Evolutionary conservation across 495 filamentous ascomycete genomes (phyloP).

Genomic region (Cercophora sp.): DNA sequence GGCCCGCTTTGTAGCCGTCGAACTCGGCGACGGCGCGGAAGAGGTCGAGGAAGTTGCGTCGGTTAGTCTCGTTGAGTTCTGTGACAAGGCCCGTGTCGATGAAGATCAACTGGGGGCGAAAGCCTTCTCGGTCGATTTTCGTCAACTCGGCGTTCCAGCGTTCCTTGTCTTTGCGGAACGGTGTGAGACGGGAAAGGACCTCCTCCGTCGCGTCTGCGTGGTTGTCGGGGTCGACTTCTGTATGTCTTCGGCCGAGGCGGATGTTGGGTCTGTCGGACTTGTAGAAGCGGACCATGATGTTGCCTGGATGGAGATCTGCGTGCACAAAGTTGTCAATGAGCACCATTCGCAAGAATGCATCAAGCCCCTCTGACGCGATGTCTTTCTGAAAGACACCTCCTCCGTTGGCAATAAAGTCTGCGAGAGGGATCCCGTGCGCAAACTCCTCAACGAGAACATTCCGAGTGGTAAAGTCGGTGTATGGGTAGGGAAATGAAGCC

Average conservation of each 20-base stretch:
- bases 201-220: slow-evolving; percentile 78
- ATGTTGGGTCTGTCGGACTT: slow-evolving; percentile 66
- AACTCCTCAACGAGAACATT: slow-evolving; percentile 95
- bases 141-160: slow-evolving; percentile 67
- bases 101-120: slow-evolving; percentile 91
- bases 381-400: slow-evolving; percentile 91
- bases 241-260: slow-evolving; percentile 35
- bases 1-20: slow-evolving; percentile 90
- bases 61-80: slow-evolving; percentile 80
- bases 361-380: slow-evolving; percentile 91
- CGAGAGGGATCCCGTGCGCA: slow-evolving; percentile 86
- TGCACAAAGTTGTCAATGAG: slow-evolving; percentile 98
- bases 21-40: slow-evolving; percentile 97
- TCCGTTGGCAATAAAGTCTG: slow-evolving; percentile 83
- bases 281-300: slow-evolving; percentile 99
- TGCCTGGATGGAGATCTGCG: slow-evolving; percentile 96
- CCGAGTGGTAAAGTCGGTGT: slow-evolving; percentile 82
- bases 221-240: slow-evolving; percentile 36
- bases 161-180: slow-evolving; percentile 58
- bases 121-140: slow-evolving; percentile 84
- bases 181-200: slow-evolving; percentile 73
- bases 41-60: slow-evolving; percentile 89
- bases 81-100: slow-evolving; percentile 97
- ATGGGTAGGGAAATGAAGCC: slow-evolving; percentile 94
- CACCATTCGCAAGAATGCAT: slow-evolving; percentile 97